Base-by-base conservation (phyloP, 2,329 filamentous ascomycete species). In the Pseudogymnoascus sp. region DNA sequence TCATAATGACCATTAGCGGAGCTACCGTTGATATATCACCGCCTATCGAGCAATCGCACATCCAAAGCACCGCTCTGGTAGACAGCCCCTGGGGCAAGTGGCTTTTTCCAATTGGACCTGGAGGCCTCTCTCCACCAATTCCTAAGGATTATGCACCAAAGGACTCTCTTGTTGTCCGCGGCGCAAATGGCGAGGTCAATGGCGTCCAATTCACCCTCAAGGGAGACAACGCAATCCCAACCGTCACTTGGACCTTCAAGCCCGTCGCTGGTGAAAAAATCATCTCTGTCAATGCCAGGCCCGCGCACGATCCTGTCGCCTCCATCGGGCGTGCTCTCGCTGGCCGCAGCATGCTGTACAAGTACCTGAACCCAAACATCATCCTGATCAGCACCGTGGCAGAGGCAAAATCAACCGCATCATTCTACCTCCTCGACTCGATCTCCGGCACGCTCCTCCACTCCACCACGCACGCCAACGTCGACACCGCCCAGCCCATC, bases 301-400 rank as follows among this genome's bases (percentile, higher is more conserved):
- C 91, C 8, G 72, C 83, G 2, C 88, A 93, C 67, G 93, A 99
- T 69, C 91, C 91, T 0, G 87, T 97, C 58, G 93, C 95, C 2
- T 97, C 95, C 0, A 96, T 99, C 69, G 95, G 95, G 8, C 91
- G 91, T 64, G 95, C 97, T 1, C 83, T 99, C 21, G 93, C 92
- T 25, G 89, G 99, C 71, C 86, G 95, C 45, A 88, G 87, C n/a
- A 95, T 99, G 58, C 84, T 93, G 66, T 99, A 99, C 84, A 99
- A 99, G 77, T 97, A 97, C 73, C 79, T 99, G 41, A 96, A 96
- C 77, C 86, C 90, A 0, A 97, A 96, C 75, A 83, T 91, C 5
- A 80, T 92, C 2, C 82, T 97, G 0, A 80, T 96, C 52, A 90
- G 89, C 1, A 81, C 90, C 1, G 77, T 87, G 2, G 81, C 88